Conservation (phyloP, 139 green algal species). For the Chara braunii region DNA sequence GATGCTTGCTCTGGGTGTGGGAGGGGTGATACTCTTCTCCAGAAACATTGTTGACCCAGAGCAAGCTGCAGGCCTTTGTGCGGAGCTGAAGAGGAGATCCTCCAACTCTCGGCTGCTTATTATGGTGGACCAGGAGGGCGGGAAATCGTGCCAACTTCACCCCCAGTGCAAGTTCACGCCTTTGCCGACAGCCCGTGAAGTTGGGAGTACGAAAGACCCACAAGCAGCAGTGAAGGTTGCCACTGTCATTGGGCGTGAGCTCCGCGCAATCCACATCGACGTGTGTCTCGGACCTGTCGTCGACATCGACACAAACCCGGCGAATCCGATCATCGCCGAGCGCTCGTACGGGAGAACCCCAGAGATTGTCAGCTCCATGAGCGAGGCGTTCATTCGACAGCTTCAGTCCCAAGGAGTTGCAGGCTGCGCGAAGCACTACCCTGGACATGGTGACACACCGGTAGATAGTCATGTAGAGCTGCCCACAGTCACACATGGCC, state of each 20-base stretch:
- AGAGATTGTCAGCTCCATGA: conserved; percentile 29
- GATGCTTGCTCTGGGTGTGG: conserved; percentile 29
- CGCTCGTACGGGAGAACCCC: conserved; percentile 26
- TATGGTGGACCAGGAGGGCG: conserved; percentile 45
- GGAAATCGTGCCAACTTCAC: conserved; percentile 24
- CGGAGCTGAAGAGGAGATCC: conserved; percentile 37
- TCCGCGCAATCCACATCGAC: conserved; percentile 47
- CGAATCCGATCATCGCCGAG: conserved; percentile 47
- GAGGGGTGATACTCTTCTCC: conserved; percentile 43
- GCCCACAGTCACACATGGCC: conserved; percentile 31
- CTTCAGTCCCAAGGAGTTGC: conserved; percentile 46
- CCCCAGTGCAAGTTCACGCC: conserved; percentile 37
- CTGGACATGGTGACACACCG: conserved; percentile 48
- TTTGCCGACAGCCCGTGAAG: conserved; percentile 26
- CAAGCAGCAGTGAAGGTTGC: conserved; percentile 2
- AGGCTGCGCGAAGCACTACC: conserved; percentile 50
- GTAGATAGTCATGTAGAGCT: conserved; percentile 45
- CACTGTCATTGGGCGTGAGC: conserved; percentile 40
- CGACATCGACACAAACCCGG: conserved; percentile 51
- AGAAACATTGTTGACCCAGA: conserved; percentile 41
- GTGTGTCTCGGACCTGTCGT: conserved; percentile 49
- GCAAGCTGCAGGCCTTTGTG: conserved; percentile 38
- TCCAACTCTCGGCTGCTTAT: conserved; percentile 29
- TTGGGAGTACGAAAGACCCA: conserved; percentile 10
- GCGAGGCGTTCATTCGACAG: conserved; percentile 11